A percentile compares a stretch with the other conserved stretches of the same genome.
Evolutionary conservation across 2,329 filamentous ascomycete genomes (phyloP).

Genomic region (Albophoma yamanashiensis): DNA sequence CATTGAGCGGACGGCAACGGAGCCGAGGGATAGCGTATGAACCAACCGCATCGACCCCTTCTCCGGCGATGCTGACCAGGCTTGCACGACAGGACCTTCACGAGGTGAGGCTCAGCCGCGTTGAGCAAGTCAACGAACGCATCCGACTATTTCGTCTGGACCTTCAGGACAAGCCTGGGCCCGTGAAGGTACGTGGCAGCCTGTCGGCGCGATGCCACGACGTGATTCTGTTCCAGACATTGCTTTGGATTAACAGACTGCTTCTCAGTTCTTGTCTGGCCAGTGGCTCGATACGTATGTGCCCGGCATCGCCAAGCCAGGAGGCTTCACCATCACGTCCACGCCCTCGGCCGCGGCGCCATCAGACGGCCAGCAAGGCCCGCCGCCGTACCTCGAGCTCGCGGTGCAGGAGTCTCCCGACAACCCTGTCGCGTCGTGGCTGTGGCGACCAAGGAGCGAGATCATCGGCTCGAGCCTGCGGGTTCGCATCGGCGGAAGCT

Average conservation of each 20-base stretch:
- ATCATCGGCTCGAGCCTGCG: constrained; percentile 49
- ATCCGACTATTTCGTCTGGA: constrained; percentile 59
- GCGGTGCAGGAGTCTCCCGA: constrained; percentile 62
- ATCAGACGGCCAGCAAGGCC: not conserved
- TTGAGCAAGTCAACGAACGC: constrained; percentile 54
- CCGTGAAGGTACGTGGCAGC: constrained; percentile 31
- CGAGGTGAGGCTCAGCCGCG: constrained; percentile 46
- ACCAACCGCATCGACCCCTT: not conserved
- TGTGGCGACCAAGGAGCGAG: constrained; percentile 49
- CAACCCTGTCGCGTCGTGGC: constrained; percentile 66
- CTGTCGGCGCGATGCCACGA: not conserved
- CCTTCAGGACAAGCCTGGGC: constrained; percentile 32
- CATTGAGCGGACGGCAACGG: constrained; percentile 60
- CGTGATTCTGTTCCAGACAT: not conserved
- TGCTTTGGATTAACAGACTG: not conserved
- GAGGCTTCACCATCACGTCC: constrained; percentile 84
- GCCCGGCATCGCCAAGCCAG: constrained; percentile 57
- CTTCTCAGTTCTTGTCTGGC: constrained; percentile 53
- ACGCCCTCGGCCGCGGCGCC: constrained; percentile 43
- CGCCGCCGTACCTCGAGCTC: constrained; percentile 54
- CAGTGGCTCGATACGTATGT: constrained; percentile 84
- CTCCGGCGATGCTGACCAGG: not conserved
- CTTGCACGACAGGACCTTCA: constrained; percentile 36
- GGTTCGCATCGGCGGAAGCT: constrained; percentile 70
- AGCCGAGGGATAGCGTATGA: constrained; percentile 52